phyloP scores from a whole-genome alignment of 352 stramenopile species.

The Blastocystis sp. region DNA sequence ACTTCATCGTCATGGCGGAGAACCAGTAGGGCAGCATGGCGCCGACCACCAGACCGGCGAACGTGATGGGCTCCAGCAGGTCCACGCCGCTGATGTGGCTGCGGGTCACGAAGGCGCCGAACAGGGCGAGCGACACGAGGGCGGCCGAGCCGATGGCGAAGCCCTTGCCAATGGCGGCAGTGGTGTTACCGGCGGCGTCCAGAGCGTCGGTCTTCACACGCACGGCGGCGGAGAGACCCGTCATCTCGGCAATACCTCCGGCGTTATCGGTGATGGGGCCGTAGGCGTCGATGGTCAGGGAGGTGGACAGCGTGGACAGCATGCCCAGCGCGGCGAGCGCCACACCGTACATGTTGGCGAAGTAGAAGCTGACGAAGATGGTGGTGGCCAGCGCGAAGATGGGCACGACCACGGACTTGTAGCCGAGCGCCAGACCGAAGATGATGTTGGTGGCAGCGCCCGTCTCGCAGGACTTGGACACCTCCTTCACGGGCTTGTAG shows the following conservation, averaged over 20 bases:
- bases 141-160: conserved; percentile 97
- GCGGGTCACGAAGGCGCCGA: conserved; percentile 94
- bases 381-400: conserved; percentile 93
- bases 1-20: conserved; percentile 99
- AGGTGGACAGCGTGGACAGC: conserved; percentile 94
- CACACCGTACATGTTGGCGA: conserved; percentile 93
- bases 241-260: conserved; percentile 98
- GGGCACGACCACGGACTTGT: conserved; percentile 97
- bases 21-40: conserved; percentile 99
- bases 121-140: conserved; percentile 94
- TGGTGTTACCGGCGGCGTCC: conserved; percentile 97
- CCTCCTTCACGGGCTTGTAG: conserved; percentile 89
- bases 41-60: conserved; percentile 96
- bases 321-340: conserved; percentile 94
- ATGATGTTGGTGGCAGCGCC: conserved; percentile 99
- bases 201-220: conserved; percentile 98
- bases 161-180: conserved; percentile 96
- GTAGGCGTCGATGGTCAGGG: conserved; percentile 98
- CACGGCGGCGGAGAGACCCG: conserved; percentile 89
- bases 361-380: conserved; percentile 92
- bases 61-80: conserved; percentile 88
- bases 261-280: conserved; percentile 98
- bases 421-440: conserved; percentile 96
- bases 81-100: conserved; percentile 82
- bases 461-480: conserved; percentile 93